Evolutionary conservation across 768 basidiomycete genomes (phyloP).

Genomic region (Lanmaoa rubissima): DNA sequence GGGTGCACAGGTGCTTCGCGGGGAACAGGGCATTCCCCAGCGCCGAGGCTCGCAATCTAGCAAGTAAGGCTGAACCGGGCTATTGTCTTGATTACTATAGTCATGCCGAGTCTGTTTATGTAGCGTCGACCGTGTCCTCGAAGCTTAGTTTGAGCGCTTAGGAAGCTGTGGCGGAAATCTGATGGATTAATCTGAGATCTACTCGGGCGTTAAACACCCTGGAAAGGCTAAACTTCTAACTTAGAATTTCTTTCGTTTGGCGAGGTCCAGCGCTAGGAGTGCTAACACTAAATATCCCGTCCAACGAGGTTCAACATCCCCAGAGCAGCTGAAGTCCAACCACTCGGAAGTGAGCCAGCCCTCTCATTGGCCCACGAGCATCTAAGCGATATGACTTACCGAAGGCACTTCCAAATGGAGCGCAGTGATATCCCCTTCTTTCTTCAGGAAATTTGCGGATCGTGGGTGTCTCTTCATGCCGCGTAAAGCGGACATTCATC

Average conservation of each 20-base stretch:
- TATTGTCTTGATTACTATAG: not conserved
- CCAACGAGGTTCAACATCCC: not conserved
- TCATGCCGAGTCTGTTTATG: not conserved
- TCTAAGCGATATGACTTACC: not conserved
- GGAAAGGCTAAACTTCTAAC: constrained; percentile 24
- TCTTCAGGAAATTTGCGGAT: not conserved
- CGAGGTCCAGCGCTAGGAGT: not conserved
- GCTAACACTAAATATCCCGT: not conserved
- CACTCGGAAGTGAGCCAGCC: not conserved
- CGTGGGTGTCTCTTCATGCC: not conserved
- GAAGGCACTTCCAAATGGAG: not conserved
- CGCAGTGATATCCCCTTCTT: not conserved
- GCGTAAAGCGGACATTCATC: not conserved
- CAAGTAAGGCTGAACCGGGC: constrained; percentile 12
- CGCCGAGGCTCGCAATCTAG: constrained; percentile 23
- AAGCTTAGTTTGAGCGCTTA: not conserved
- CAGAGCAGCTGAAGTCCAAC: not conserved
- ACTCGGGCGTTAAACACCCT: constrained; percentile 1
- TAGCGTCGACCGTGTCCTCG: not conserved
- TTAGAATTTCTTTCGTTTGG: constrained; percentile 3
- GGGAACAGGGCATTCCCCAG: constrained; percentile 39
- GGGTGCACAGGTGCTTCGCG: constrained; percentile 52
- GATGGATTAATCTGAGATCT: constrained; percentile 17
- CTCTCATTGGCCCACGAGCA: not conserved
- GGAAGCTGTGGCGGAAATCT: no score